These are phyloP conservation scores for Neurospora sp. DNA, from an alignment of 495 filamentous ascomycete genomes.

Conservation along the genomic window DNA sequence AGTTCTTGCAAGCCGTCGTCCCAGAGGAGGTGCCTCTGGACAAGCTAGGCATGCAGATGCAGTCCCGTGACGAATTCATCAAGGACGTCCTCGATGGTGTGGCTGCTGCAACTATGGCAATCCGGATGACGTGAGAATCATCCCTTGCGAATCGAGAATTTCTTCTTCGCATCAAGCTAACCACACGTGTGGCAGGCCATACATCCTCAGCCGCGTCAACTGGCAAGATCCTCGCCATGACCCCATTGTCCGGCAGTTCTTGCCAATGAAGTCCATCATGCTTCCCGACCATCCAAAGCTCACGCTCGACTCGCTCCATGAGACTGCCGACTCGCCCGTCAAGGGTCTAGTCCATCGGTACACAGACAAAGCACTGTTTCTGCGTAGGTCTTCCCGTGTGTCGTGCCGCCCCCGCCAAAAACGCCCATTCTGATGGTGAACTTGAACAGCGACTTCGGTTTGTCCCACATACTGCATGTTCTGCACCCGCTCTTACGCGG, in stretches of 20 bases:
- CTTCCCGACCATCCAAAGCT: conserved; percentile 37
- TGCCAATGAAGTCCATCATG: conserved; percentile 40
- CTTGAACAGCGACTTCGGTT: conserved; percentile 34
- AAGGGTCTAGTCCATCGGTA: conserved; percentile 47
- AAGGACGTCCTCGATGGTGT: conserved; percentile 41
- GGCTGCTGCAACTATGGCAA: conserved; percentile 40
- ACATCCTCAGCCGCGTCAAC: conserved; percentile 42
- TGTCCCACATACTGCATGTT: conserved; percentile 49
- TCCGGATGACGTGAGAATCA: conserved; percentile 35
- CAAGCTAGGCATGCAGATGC: conserved; percentile 19
- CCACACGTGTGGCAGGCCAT: conserved; percentile 32
- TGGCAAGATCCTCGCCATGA: conserved; percentile 46
- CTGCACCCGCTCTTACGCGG: conserved; percentile 49
- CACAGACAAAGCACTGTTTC: conserved; percentile 47
- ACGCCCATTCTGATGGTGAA: background rate
- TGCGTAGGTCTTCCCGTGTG: conserved; percentile 32
- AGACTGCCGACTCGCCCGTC: conserved; percentile 37
- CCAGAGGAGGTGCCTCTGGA: conserved; percentile 34
- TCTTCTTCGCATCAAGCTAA: background rate
- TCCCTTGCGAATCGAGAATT: background rate
- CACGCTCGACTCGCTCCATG: conserved; percentile 36
- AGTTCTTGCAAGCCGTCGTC: conserved; percentile 34
- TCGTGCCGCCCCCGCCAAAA: background rate
- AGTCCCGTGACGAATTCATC: conserved; percentile 40
- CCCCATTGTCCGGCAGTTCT: conserved; percentile 44